Evolutionary conservation across 371 early-diverging fungal genomes (phyloP).

Genomic region (Entomophthora muscae): DNA sequence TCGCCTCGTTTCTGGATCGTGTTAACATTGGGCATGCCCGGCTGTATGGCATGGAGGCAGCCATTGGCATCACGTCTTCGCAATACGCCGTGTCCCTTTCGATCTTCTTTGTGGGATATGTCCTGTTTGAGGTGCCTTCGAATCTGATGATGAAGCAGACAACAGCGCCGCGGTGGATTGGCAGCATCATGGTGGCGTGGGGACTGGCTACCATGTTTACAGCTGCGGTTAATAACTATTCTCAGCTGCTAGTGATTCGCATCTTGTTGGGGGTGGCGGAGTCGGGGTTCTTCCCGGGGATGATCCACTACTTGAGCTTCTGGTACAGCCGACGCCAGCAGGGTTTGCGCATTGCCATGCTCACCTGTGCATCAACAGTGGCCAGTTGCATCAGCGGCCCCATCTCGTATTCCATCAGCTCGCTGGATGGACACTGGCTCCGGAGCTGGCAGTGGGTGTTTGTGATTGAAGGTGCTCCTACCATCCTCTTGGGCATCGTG

Average conservation of each 20-base stretch:
- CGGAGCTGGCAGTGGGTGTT: slow-evolving; percentile 32
- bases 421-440: slow-evolving; percentile 25
- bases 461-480: slow-evolving; percentile 9
- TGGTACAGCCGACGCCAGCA: slow-evolving; percentile 64
- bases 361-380: slow-evolving; percentile 35
- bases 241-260: slow-evolving; percentile 31
- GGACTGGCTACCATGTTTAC: slow-evolving; percentile 22
- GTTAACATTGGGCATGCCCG: slow-evolving; percentile 39
- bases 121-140: slow-evolving; percentile 43
- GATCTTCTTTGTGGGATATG: slow-evolving; percentile 21
- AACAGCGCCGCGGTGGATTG: slow-evolving; percentile 49
- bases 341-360: slow-evolving; percentile 46
- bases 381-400: slow-evolving; percentile 56
- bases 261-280: slow-evolving; percentile 57
- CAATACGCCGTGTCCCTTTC: not conserved
- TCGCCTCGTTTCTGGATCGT: slow-evolving; percentile 34
- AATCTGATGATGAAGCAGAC: slow-evolving; percentile 36
- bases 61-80: slow-evolving; percentile 12
- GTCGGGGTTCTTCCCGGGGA: slow-evolving; percentile 52
- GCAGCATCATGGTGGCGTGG: slow-evolving; percentile 45
- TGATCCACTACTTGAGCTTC: slow-evolving; percentile 44
- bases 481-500: not conserved
- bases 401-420: slow-evolving; percentile 26
- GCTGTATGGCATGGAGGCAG: slow-evolving; percentile 19
- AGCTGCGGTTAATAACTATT: slow-evolving; percentile 17